Evolutionary conservation across 257 asterid species (phyloP).

Genomic region (Forsythia viridissima): DNA sequence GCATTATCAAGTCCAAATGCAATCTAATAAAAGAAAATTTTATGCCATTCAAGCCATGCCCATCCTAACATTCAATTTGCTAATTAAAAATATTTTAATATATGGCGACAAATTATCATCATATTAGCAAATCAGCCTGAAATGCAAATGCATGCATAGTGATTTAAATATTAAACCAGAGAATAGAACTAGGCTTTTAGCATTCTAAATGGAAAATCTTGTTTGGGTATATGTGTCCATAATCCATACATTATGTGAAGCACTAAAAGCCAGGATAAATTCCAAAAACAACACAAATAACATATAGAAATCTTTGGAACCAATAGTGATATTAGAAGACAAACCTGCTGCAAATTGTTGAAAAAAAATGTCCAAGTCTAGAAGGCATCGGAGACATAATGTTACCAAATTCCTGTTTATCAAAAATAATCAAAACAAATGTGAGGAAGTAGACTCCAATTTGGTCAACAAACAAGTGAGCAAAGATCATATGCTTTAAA

Average conservation of each 20-base stretch:
- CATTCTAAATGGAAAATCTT: not conserved
- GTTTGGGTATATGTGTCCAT: not conserved
- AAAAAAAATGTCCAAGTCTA: constrained; percentile 86
- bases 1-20: not conserved
- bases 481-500: constrained; percentile 14
- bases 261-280: not conserved
- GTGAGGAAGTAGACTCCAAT: constrained; percentile 1
- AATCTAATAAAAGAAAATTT: not conserved
- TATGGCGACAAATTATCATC: not conserved
- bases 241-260: not conserved
- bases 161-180: constrained; percentile 11
- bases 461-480: not conserved
- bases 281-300: constrained; percentile 5
- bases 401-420: constrained; percentile 87
- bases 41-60: not conserved
- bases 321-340: constrained; percentile 8
- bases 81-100: too few species aligned
- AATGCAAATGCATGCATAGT: constrained; percentile 7
- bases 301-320: not conserved
- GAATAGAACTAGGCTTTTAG: constrained; percentile 3
- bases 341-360: constrained; percentile 88
- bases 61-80: not conserved
- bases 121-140: constrained; percentile 16
- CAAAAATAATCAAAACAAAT: constrained; percentile 2
- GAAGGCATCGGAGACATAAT: constrained; percentile 93